A percentile compares a stretch with the other conserved stretches of the same genome.
phyloP scores from a whole-genome alignment of 225 moss, liverwort and hornwort genomes.

The Thuidium tamariscinum region DNA sequence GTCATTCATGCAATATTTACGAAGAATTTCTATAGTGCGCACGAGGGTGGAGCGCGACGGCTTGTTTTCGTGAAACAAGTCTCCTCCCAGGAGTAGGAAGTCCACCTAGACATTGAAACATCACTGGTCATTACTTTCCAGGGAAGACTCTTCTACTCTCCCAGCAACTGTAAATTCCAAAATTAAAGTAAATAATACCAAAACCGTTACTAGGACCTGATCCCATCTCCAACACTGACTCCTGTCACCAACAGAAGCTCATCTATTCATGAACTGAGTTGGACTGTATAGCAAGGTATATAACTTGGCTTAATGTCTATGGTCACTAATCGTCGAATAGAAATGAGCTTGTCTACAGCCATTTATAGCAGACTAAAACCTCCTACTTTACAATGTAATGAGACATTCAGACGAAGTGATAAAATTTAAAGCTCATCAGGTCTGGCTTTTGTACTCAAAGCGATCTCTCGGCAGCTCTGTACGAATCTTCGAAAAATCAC shows the following conservation, averaged over 20 bases:
- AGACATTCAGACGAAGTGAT: background rate
- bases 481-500: background rate
- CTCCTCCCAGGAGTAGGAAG: constrained; percentile 91
- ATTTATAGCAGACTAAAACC: background rate
- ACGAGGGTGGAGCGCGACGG: constrained; percentile 92
- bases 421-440: background rate
- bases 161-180: background rate
- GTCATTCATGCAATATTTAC: constrained; percentile 88
- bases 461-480: background rate
- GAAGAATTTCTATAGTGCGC: constrained; percentile 91
- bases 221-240: background rate
- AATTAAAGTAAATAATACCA: background rate
- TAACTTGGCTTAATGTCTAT: background rate
- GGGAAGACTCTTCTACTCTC: background rate
- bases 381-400: background rate
- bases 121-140: background rate
- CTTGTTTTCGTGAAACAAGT: constrained; percentile 98
- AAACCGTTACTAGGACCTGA: background rate
- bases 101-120: constrained; percentile 53
- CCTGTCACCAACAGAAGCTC: background rate
- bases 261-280: background rate
- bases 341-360: background rate
- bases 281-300: background rate
- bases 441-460: background rate
- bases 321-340: background rate